Evolutionary conservation across 345 rosid species (phyloP).

Genomic region (Rhodomyrtus tomentosa): DNA sequence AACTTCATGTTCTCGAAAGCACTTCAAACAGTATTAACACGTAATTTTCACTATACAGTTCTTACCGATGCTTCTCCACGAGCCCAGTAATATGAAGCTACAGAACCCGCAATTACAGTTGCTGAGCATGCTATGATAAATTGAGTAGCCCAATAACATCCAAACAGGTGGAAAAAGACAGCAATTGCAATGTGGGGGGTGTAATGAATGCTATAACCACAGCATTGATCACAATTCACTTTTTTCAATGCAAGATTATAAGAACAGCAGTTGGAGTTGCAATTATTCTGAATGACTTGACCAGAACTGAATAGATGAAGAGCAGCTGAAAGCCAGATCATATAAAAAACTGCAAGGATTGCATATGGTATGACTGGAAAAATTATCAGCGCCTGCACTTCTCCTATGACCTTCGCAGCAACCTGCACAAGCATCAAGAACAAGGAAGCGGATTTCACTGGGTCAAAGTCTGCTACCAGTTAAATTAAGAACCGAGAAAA

Average conservation of each 20-base stretch:
- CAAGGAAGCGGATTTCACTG: background rate
- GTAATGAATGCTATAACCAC: conserved; percentile 80
- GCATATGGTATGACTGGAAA: conserved; percentile 74
- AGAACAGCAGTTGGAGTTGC: conserved; percentile 80
- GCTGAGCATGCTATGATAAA: conserved; percentile 77
- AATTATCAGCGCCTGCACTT: conserved; percentile 87
- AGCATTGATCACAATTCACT: conserved; percentile 84
- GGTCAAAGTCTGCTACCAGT: background rate
- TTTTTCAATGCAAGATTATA: conserved; percentile 67
- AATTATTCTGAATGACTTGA: conserved; percentile 61
- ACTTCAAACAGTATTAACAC: background rate
- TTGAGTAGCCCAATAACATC: conserved; percentile 97
- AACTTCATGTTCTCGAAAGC: background rate
- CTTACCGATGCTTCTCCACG: conserved; percentile 79
- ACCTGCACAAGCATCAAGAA: conserved; percentile 37
- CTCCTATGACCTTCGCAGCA: conserved; percentile 97
- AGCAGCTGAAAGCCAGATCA: conserved; percentile 93
- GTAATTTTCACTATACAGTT: background rate
- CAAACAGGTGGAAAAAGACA: conserved; percentile 86
- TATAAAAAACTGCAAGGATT: conserved; percentile 76
- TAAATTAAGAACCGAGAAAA: background rate
- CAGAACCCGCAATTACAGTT: conserved; percentile 87
- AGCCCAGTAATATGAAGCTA: conserved; percentile 96
- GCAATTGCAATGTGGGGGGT: conserved; percentile 89
- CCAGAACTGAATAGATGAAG: conserved; percentile 94